Percentiles rank a stretch among this genome's conserved stretches.
Evolutionary conservation across 2,329 filamentous ascomycete species (phyloP).

Genomic region (Trematosphaeria pertusa): DNA sequence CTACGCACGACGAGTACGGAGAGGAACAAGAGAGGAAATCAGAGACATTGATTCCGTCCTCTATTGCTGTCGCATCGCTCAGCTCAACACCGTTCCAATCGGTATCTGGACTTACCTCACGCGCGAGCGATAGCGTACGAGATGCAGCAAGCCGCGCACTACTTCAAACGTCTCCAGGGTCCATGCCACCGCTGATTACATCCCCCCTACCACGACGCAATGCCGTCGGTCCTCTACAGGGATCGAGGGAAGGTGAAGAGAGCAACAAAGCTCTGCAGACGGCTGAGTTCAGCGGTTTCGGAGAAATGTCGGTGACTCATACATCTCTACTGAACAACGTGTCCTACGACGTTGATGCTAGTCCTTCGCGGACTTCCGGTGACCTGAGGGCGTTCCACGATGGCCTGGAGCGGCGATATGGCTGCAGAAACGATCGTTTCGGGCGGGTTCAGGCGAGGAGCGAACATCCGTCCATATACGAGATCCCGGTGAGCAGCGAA

Average conservation of each 20-base stretch:
- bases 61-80: constrained; percentile 25
- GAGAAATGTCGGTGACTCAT: constrained; percentile 28
- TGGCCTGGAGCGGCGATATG: constrained; percentile 19
- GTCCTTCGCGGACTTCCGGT: constrained; percentile 16
- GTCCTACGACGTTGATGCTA: constrained; percentile 22
- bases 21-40: constrained; percentile 5
- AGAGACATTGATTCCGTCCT: constrained; percentile 23
- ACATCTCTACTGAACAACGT: constrained; percentile 34
- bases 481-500: constrained; percentile 21
- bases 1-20: neutral
- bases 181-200: constrained; percentile 18
- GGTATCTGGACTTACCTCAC: constrained; percentile 18
- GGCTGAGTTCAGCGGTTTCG: constrained; percentile 20
- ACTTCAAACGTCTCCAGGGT: constrained; percentile 21
- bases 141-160: constrained; percentile 24
- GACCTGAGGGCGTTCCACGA: constrained; percentile 25
- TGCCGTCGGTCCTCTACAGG: constrained; percentile 12
- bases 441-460: constrained; percentile 18
- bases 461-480: constrained; percentile 18
- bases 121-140: constrained; percentile 33
- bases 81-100: constrained; percentile 28
- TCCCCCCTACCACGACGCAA: constrained; percentile 19
- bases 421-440: constrained; percentile 15
- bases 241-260: constrained; percentile 12
- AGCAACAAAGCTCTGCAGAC: constrained; percentile 9